Evolutionary conservation across 192 early-diverging fungal species (phyloP).

Genomic region (Spinellus fusiger): DNA sequence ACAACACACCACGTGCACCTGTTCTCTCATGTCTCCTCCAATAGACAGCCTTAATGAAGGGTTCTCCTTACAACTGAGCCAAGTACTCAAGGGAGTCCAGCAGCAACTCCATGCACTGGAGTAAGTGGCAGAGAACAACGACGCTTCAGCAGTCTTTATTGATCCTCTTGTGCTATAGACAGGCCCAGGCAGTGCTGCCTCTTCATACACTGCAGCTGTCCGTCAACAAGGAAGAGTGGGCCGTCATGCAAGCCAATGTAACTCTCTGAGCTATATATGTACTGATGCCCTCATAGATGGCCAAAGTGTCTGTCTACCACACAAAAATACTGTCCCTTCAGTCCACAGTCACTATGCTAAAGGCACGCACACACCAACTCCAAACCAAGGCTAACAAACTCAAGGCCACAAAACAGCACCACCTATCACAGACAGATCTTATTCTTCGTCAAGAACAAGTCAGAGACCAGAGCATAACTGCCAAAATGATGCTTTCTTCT

Average conservation of each 20-base stretch:
- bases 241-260: slow-evolving; percentile 6
- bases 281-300: background rate
- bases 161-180: background rate
- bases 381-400: slow-evolving; percentile 11
- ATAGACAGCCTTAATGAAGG: background rate
- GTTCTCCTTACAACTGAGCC: background rate
- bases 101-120: background rate
- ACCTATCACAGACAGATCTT: slow-evolving; percentile 11
- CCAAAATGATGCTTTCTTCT: background rate
- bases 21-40: no score
- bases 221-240: background rate
- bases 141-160: background rate
- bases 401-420: slow-evolving; percentile 3
- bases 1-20: no score
- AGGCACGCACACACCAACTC: slow-evolving; percentile 13
- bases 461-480: slow-evolving; percentile 16
- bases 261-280: background rate
- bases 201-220: background rate
- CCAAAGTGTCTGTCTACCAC: slow-evolving; percentile 22
- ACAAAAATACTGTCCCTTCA: slow-evolving; percentile 17
- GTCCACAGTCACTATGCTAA: slow-evolving; percentile 16
- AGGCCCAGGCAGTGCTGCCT: background rate
- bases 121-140: no score
- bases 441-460: slow-evolving; percentile 18
- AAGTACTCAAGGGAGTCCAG: background rate